These are phyloP conservation scores for Boletus patriciae DNA, from an alignment of 768 basidiomycete species.

Conservation along the genomic window DNA sequence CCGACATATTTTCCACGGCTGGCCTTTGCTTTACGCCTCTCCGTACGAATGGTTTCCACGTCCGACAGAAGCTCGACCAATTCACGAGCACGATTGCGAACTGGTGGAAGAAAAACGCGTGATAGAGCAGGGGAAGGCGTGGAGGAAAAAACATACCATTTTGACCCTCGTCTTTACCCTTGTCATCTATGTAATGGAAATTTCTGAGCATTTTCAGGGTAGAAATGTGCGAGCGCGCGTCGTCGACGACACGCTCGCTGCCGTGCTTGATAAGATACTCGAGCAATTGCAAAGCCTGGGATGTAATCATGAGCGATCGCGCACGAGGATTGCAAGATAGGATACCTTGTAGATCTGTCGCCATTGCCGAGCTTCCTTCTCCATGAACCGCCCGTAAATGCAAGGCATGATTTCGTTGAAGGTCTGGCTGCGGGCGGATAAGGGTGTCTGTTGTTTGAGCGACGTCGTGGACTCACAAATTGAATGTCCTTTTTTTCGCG, in stretches of 20 bases:
- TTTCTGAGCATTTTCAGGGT: conserved; percentile 97
- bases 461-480: conserved; percentile 64
- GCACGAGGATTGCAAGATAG: background rate
- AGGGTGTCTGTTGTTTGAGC: conserved; percentile 2
- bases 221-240: conserved; percentile 90
- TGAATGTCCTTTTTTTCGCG: conserved; percentile 75
- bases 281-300: conserved; percentile 83
- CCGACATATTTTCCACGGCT: conserved; percentile 92
- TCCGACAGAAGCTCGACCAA: conserved; percentile 89
- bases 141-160: conserved; percentile 63
- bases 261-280: conserved; percentile 98
- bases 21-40: conserved; percentile 88
- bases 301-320: background rate
- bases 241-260: conserved; percentile 96
- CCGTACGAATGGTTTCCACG: conserved; percentile 84
- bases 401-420: conserved; percentile 99
- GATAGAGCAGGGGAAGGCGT: background rate
- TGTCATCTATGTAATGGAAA: conserved; percentile 98
- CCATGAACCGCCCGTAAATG: conserved; percentile 94
- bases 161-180: conserved; percentile 97
- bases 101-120: conserved; percentile 42
- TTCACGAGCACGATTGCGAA: conserved; percentile 92
- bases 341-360: conserved; percentile 95
- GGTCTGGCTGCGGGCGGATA: conserved; percentile 63
- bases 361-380: conserved; percentile 98